A percentile compares a stretch with the other conserved stretches of the same genome.
These are phyloP conservation scores for Saccharum hybrid DNA, from an alignment of 202 grass and related monocot genomes.

Conservation along the genomic window DNA sequence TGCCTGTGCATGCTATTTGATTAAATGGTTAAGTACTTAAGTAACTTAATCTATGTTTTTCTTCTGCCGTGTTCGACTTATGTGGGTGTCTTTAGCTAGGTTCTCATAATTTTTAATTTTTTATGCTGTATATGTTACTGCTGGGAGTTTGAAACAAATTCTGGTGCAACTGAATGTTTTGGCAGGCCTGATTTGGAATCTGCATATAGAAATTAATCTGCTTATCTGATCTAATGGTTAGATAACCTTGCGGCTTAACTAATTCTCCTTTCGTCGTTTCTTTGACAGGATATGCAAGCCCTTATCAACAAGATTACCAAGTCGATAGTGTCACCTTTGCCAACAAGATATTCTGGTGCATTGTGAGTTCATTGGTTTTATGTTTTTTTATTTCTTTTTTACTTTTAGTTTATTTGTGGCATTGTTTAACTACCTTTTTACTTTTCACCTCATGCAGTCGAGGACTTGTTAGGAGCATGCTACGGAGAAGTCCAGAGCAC, in stretches of 20 bases:
- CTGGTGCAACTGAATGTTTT: slow-evolving; percentile 1
- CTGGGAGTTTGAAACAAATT: neutral
- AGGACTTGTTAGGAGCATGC: slow-evolving; percentile 84
- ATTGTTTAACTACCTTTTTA: slow-evolving; percentile 25
- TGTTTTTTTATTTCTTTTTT: neutral
- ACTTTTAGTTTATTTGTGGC: neutral
- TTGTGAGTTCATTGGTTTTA: slow-evolving; percentile 59
- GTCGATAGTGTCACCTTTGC: slow-evolving; percentile 81
- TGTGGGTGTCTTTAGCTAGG: slow-evolving; percentile 2
- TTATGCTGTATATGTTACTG: neutral
- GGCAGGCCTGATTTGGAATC: neutral
- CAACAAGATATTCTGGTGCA: slow-evolving; percentile 73
- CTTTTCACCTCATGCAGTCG: slow-evolving; percentile 49
- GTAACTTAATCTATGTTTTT: neutral
- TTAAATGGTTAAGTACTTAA: neutral
- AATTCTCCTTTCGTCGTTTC: slow-evolving; percentile 22
- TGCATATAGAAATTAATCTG: neutral
- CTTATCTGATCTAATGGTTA: neutral
- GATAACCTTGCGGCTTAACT: neutral
- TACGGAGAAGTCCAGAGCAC: slow-evolving; percentile 80
- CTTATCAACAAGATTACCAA: slow-evolving; percentile 91
- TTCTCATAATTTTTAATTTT: neutral
- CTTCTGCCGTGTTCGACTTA: neutral
- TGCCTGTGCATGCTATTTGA: neutral
- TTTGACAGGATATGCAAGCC: slow-evolving; percentile 70